Evolutionary conservation across 345 rosid species (phyloP), one percentile per base, ranked within the genome.

Genomic region (Passiflora organensis): DNA sequence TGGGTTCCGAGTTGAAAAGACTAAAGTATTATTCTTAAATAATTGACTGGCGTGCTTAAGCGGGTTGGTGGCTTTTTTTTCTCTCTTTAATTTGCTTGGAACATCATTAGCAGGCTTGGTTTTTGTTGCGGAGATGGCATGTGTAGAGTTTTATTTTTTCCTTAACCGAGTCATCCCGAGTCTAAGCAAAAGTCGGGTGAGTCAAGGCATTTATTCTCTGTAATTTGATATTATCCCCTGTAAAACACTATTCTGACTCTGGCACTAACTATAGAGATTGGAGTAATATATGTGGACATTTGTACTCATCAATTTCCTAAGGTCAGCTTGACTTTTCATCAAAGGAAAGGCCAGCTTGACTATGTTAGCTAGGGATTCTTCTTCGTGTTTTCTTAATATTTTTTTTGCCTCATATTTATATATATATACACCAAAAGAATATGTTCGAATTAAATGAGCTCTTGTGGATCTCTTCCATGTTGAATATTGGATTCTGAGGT

Each of bases 111-210:
- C 21, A 13, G 49, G 12, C 11, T 42, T 43, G 1, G 6, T 12
- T 14, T n/a, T 17, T 23, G 8, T 0, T 43, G 48, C 19, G 71
- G 79, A 71, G 73, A 74, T 76, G 81, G 69, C 71, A n/a, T 51
- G 60, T 14, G 6, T 47, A 28, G 51, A 55, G 13, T 60, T 51
- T 51, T 60, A 44, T 55, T 58, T 43, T 12, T 19, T 0, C 15
- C 6, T 42, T 2, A 49, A 53, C 71, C 70, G 67, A 64, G 77
- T 71, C 79, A 66, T 76, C 79, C 77, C 69, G 55, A 67, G 71
- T 63, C 55, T 23, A 62, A 45, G 20, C 42, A 19, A 13, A 37
- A 22, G 2, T 1, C 11, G 38, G 32, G 15, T 41, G 53, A 28
- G 34, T 28, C 34, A 8, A 28, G 34, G 34, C 34, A 28, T 28